phyloP scores from a whole-genome alignment of 1,284 basidiomycete genomes.

The Cryptococcus maquisensis region DNA sequence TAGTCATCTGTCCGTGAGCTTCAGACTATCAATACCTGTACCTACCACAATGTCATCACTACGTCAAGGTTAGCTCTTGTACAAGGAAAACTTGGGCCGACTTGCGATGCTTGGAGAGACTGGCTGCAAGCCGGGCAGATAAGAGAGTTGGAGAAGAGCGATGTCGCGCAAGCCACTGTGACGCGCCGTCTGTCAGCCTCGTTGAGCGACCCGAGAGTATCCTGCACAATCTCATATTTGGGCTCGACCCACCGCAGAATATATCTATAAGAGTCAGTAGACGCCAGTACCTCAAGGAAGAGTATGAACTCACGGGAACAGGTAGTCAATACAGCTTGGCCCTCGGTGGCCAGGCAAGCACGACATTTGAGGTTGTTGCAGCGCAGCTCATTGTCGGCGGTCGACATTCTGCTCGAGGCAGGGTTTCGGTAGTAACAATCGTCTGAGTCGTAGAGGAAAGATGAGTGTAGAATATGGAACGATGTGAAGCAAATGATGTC shows the following conservation, averaged over 20 bases:
- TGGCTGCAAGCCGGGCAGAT: slow-evolving; percentile 30
- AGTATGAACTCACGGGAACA: slow-evolving; percentile 23
- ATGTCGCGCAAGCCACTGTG: slow-evolving; percentile 25
- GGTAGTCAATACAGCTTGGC: slow-evolving; percentile 29
- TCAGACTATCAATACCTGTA: neutral
- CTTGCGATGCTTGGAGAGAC: slow-evolving; percentile 21
- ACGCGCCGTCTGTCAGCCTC: too few relatives aligned
- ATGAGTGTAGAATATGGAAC: neutral
- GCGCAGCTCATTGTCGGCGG: slow-evolving; percentile 1
- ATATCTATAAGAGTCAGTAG: slow-evolving; percentile 20
- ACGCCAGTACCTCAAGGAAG: too few relatives aligned
- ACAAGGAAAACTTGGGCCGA: neutral
- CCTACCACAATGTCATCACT: slow-evolving; percentile 30
- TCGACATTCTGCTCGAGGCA: neutral
- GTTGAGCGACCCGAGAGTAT: neutral
- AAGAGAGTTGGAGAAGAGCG: slow-evolving; percentile 15
- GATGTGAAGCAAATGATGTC: neutral
- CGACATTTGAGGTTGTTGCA: slow-evolving; percentile 33
- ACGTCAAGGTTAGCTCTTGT: slow-evolving; percentile 3
- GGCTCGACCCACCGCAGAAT: slow-evolving; percentile 26
- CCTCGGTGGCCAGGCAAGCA: slow-evolving; percentile 14
- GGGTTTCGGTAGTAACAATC: neutral
- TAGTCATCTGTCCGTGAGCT: slow-evolving; percentile 15
- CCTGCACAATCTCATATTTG: neutral
- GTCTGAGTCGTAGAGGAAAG: neutral